Base-by-base conservation (phyloP, 768 basidiomycete genomes). In the Tephrocybe sp. region DNA sequence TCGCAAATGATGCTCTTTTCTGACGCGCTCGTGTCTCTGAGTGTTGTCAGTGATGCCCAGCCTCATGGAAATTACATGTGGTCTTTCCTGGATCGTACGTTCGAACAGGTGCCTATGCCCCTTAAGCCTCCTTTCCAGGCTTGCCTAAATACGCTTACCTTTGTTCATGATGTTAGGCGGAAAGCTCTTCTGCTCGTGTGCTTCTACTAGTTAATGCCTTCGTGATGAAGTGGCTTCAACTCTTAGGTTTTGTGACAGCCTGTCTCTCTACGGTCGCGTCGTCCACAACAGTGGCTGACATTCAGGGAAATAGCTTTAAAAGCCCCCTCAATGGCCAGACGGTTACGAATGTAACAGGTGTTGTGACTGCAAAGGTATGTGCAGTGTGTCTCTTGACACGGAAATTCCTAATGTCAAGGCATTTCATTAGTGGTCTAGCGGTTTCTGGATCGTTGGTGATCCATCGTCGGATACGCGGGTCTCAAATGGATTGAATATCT, bases 351-450 rank as follows among this genome's bases (percentile, higher is more conserved):
- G 66, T 84, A 8, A 75, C 72, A 22, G 82, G 78, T 13, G 53
- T 79, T 5, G 78, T 81, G 0, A 76, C 78, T 7, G 79, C 80
- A 5, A 82, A 79, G 68, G 81, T 79, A 58, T 30, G 60, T 54
- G 6, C 16, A 22, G 20, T 47, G 7, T 26, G 26, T 26, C 17
- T 38, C 17, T 35, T 42, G 5, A 12, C 49, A 31, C 7, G 20
- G n/a, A 42, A 33, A 38, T 16, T 14, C 23, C 23, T 13, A 20
- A 23, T 17, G 14, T 19, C 51, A 20, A 45, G 26, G 26, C 41
- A 10, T 43, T 3, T 16, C n/a, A 10, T 13, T 48, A 82, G 78
- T 69, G 69, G 19, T 64, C 66, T 13, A 72, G 60, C 49, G 79
- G 80, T 2, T 77, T 79, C 52, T 83, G 73, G 63, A 65, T 83